Conservation (phyloP, 495 filamentous ascomycete species). For the Penicillium manginii region DNA sequence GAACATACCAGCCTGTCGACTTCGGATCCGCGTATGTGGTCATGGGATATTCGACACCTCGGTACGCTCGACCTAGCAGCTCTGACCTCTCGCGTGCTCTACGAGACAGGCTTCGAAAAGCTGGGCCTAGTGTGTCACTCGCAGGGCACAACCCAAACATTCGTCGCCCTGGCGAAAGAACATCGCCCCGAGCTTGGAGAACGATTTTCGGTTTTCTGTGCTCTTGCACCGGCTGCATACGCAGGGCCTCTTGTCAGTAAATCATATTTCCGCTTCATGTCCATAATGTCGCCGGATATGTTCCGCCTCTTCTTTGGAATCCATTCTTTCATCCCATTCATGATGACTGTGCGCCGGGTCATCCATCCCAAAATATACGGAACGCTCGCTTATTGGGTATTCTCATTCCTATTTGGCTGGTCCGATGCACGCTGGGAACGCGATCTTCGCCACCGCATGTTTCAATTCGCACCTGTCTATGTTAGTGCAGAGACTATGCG, state of each 20-base stretch:
- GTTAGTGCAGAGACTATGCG: conserved; percentile 89
- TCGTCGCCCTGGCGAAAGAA: conserved; percentile 88
- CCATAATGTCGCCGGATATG: conserved; percentile 69
- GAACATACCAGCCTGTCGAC: conserved; percentile 71
- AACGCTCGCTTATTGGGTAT: conserved; percentile 86
- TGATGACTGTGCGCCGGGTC: conserved; percentile 79
- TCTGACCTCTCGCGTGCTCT: conserved; percentile 79
- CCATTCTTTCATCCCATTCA: conserved; percentile 92
- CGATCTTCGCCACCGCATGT: conserved; percentile 78
- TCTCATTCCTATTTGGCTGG: conserved; percentile 91
- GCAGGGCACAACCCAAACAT: conserved; percentile 89
- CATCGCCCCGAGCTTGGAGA: conserved; percentile 87
- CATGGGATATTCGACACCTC: conserved; percentile 96
- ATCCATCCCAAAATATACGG: conserved; percentile 74
- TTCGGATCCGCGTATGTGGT: conserved; percentile 91
- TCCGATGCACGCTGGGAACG: conserved; percentile 85
- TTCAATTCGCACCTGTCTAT: conserved; percentile 90
- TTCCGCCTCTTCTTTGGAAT: conserved; percentile 90
- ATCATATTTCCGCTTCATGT: conserved; percentile 93
- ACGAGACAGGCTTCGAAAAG: conserved; percentile 82
- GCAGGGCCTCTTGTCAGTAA: conserved; percentile 85
- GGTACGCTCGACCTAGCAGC: conserved; percentile 90
- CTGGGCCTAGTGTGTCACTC: conserved; percentile 85
- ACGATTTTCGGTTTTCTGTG: conserved; percentile 89
- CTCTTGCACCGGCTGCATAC: conserved; percentile 88